A percentile compares a stretch with the other conserved stretches of the same genome.
These are phyloP conservation scores for Lumnitzera racemosa DNA, from an alignment of 345 rosid species.

Conservation along the genomic window DNA sequence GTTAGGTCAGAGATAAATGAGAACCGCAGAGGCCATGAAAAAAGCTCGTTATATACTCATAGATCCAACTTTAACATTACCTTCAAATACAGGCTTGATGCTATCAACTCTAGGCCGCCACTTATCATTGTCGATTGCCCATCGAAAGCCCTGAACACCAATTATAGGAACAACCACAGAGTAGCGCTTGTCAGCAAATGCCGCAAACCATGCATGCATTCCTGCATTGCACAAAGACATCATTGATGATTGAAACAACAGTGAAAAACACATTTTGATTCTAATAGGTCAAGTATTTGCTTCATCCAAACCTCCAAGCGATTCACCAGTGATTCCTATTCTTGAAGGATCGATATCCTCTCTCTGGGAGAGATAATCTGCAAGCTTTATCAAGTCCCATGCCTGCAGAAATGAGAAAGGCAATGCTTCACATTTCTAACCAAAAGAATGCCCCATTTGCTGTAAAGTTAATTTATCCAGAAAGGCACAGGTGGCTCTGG, in stretches of 20 bases:
- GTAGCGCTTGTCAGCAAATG: slow-evolving; percentile 58
- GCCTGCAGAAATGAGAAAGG: slow-evolving; percentile 27
- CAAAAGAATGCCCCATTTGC: neutral
- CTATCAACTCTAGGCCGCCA: slow-evolving; percentile 75
- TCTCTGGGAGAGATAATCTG: slow-evolving; percentile 62
- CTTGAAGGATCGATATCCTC: slow-evolving; percentile 57
- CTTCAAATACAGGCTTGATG: slow-evolving; percentile 67
- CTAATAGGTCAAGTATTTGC: neutral
- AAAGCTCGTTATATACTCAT: too few species aligned
- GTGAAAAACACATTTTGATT: slow-evolving; percentile 1
- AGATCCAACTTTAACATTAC: slow-evolving; percentile 16
- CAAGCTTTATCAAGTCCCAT: slow-evolving; percentile 77
- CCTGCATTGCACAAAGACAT: slow-evolving; percentile 33
- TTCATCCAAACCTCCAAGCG: slow-evolving; percentile 65
- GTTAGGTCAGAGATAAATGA: too few species aligned
- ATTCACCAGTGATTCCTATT: slow-evolving; percentile 81
- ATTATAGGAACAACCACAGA: slow-evolving; percentile 58
- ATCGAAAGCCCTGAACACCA: slow-evolving; percentile 81
- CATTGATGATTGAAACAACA: slow-evolving; percentile 3
- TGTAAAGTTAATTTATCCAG: slow-evolving; percentile 1
- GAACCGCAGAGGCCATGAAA: too few species aligned
- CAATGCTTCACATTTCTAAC: too few species aligned
- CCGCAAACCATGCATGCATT: slow-evolving; percentile 95
- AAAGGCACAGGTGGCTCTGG: too few species aligned
- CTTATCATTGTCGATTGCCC: slow-evolving; percentile 74